Conservation (phyloP, 768 basidiomycete genomes). For the Sarcomyxa edulis region DNA sequence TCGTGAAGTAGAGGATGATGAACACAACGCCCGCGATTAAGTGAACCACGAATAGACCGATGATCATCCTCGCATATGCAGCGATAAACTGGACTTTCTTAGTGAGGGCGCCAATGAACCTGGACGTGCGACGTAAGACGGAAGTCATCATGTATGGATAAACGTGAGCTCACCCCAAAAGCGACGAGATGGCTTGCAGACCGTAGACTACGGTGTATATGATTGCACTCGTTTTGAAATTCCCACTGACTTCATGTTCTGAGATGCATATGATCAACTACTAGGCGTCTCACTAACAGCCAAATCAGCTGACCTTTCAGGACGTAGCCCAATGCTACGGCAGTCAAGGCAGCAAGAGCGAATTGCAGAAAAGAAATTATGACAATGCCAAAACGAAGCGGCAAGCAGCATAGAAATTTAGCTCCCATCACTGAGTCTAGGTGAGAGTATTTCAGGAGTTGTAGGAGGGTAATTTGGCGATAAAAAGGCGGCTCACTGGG, state of each 20-base stretch:
- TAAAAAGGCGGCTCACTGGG: too few relatives aligned
- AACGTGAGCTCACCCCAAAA: conserved; percentile 24
- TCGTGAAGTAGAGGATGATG: conserved; percentile 27
- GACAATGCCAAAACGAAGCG: conserved; percentile 35
- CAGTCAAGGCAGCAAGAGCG: conserved; percentile 23
- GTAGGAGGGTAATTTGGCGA: too few relatives aligned
- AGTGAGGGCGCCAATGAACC: conserved; percentile 34
- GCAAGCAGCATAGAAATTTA: conserved; percentile 38
- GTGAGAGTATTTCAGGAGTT: too few relatives aligned
- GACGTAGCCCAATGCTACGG: conserved; percentile 27
- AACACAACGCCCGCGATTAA: conserved; percentile 22
- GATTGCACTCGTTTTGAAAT: conserved; percentile 24
- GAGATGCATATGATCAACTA: too few relatives aligned
- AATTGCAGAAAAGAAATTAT: conserved; percentile 36
- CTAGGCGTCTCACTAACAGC: too few relatives aligned
- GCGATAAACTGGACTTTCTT: conserved; percentile 31
- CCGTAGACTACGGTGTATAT: conserved; percentile 26
- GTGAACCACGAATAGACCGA: conserved; percentile 22
- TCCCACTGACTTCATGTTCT: conserved; percentile 21
- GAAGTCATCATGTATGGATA: conserved; percentile 2
- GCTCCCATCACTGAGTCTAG: conserved; percentile 27
- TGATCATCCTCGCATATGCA: conserved; percentile 26
- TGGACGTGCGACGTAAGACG: conserved; percentile 7
- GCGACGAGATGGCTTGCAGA: conserved; percentile 24
- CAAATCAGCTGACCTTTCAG: too few relatives aligned